These are phyloP conservation scores for Boechera stricta DNA, from an alignment of 345 rosid genomes.

Conservation along the genomic window DNA sequence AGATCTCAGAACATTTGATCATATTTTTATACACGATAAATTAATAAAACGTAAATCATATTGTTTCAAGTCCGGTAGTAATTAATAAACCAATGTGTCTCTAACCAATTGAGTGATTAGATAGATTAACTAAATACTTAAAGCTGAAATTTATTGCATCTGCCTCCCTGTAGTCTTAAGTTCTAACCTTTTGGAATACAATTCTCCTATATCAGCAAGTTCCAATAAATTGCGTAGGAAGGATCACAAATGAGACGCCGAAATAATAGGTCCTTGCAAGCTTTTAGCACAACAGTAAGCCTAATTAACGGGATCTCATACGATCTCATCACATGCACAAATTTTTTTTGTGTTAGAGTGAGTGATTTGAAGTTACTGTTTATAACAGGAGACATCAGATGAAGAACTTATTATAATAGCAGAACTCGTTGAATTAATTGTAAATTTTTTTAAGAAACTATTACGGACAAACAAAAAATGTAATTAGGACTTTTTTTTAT, in stretches of 20 bases:
- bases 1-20: not conserved
- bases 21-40: not conserved
- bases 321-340: slow-evolving; percentile 15
- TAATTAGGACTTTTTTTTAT: not conserved
- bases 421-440: slow-evolving; percentile 4
- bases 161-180: not conserved
- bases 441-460: not conserved
- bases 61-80: not conserved
- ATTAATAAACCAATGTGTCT: not conserved
- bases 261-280: slow-evolving; percentile 37
- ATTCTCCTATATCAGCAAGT: slow-evolving; percentile 24
- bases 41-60: not conserved
- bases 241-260: slow-evolving; percentile 25
- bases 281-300: slow-evolving; percentile 32
- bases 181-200: slow-evolving; percentile 9
- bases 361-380: slow-evolving; percentile 8
- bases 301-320: slow-evolving; percentile 20
- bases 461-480: not conserved
- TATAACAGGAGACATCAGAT: not conserved
- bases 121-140: slow-evolving; percentile 1
- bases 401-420: not conserved
- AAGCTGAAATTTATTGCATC: slow-evolving; percentile 4
- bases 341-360: not conserved
- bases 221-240: slow-evolving; percentile 15
- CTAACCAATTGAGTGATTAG: not conserved